Conservation (phyloP, 805 yeast genomes). For the Saccharomycopsis capsularis region DNA sequence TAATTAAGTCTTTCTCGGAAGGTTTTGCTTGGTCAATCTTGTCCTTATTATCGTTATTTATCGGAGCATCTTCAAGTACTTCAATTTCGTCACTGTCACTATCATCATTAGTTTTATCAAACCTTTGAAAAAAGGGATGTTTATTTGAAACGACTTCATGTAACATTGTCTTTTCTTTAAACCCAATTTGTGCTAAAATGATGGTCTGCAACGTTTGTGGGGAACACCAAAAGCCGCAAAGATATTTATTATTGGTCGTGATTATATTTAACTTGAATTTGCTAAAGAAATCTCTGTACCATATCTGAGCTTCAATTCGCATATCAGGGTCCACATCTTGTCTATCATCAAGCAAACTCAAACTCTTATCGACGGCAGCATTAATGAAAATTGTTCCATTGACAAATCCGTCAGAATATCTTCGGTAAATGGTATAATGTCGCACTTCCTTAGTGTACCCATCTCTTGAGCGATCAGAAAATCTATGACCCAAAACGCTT, state of each 20-base stretch:
- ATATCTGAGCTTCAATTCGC: constrained; percentile 3
- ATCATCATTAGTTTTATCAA: not conserved
- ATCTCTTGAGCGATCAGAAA: not conserved
- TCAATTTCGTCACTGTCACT: not conserved
- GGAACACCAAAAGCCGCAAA: constrained; percentile 6
- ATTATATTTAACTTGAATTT: not conserved
- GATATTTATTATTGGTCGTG: not conserved
- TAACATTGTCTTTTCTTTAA: not conserved
- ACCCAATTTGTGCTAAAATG: not conserved
- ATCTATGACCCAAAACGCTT: not conserved
- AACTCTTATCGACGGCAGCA: constrained; percentile 4
- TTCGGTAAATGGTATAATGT: not conserved
- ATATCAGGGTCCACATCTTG: constrained; percentile 7
- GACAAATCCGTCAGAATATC: not conserved
- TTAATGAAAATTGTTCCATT: not conserved
- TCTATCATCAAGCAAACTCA: constrained; percentile 1
- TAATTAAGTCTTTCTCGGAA: no score
- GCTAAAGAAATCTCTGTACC: not conserved
- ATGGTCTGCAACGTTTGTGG: not conserved
- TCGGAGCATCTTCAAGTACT: no score
- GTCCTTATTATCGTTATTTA: no score
- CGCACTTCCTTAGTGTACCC: not conserved
- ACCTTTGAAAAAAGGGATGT: not conserved
- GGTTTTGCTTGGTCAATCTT: no score
- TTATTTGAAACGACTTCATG: not conserved